A percentile compares a stretch with the other conserved stretches of the same genome.
phyloP scores from a whole-genome alignment of 306 rosid genomes.

The Herpetospermum pedunculosum region DNA sequence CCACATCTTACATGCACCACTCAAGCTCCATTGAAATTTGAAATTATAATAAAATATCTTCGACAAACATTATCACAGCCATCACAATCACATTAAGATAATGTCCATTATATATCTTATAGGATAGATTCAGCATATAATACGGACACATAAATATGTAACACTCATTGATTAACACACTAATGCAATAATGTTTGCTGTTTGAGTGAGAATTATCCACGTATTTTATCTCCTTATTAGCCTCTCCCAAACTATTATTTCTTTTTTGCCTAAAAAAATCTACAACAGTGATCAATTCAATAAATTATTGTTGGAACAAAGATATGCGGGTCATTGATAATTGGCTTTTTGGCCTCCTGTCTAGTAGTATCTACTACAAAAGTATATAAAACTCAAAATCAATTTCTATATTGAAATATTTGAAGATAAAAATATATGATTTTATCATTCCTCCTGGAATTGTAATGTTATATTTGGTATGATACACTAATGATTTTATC shows the following conservation, averaged over 20 bases:
- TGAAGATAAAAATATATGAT: not conserved
- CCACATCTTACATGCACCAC: constrained; percentile 5
- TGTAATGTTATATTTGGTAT: not conserved
- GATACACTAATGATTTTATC: not conserved
- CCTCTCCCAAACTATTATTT: not conserved
- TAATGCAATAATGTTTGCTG: not conserved
- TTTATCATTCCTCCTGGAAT: not conserved
- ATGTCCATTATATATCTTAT: not conserved
- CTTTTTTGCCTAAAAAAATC: not conserved
- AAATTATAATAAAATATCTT: not conserved
- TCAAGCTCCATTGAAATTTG: constrained; percentile 1
- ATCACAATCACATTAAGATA: constrained; percentile 4
- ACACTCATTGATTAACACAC: constrained; percentile 3
- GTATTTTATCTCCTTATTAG: not conserved
- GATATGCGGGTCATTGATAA: not conserved
- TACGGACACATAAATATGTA: constrained; percentile 9
- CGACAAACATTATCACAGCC: constrained; percentile 1
- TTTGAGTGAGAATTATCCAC: not conserved
- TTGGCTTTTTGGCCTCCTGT: not conserved
- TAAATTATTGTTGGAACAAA: not conserved
- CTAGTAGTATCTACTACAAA: not conserved
- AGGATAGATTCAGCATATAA: not conserved
- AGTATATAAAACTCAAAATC: not conserved
- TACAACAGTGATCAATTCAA: not conserved
- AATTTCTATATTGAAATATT: not conserved